Evolutionary conservation across 345 rosid species (phyloP), one percentile per base, ranked within the genome.

Genomic region (Moricandia moricandioides): DNA sequence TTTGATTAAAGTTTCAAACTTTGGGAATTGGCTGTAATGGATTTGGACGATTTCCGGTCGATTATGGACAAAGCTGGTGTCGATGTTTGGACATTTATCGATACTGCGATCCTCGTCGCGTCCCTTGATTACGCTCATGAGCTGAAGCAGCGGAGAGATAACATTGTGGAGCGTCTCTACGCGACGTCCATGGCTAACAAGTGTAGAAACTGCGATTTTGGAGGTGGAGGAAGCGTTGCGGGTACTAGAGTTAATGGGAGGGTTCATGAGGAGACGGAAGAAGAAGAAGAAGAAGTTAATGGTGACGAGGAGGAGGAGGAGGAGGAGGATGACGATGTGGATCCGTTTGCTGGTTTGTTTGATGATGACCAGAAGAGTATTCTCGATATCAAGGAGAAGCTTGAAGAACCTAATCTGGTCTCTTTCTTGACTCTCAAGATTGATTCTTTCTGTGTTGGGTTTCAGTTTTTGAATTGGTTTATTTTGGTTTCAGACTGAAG

Each of bases 21-120:
- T 62, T 51, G 43, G 52, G 56, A 8, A 5, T 21, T 16, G 49
- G 62, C 71, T 12, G 43, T 4, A 1, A 94, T 95, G 97, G 97
- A 95, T 89, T 81, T 89, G 72, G 97, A 87, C 24, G 93, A 90
- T 80, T 88, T 95, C 47, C 85, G 99, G 73, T 82, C 91, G 30
- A 74, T 92, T 61, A 79, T 92, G 51, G 92, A 90, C n/a, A 86
- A 84, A 56, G 86, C 92, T 2, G 97, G 92, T 8, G 97, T 92
- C 30, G 99, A 95, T 72, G 97, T 95, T 18, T 95, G 97, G 97
- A 83, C 89, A 37, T 90, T 95, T 34, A 88, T 95, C 40, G 97
- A 95, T 62, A 85, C 97, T 1, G 97, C 97, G 69, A 88, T 95
- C 65, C 54, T 82, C 35, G 91, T 92, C 57, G 99, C 97, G 3